Evolutionary conservation across 1,284 basidiomycete genomes (phyloP).

Genomic region (Sporisorium iseilematis-ciliati): DNA sequence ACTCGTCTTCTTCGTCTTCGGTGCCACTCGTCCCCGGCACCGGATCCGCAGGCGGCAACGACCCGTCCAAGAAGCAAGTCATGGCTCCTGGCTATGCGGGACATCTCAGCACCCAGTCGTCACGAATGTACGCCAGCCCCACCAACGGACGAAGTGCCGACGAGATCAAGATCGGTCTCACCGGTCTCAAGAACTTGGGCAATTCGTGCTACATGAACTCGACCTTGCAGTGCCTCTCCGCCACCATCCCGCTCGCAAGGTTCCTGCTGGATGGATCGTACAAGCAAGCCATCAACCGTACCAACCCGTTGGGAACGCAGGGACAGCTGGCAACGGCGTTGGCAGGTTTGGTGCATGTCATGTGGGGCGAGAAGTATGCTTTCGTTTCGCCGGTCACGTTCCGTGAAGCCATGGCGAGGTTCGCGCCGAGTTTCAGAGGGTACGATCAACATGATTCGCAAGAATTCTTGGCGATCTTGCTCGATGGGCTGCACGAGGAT

Average conservation of each 20-base stretch:
- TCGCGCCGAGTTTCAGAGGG: constrained; percentile 63
- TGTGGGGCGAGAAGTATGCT: constrained; percentile 89
- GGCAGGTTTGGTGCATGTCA: constrained; percentile 82
- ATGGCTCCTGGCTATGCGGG: constrained; percentile 48
- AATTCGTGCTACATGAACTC: constrained; percentile 70
- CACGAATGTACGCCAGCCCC: constrained; percentile 38
- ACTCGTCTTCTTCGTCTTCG: constrained; percentile 4
- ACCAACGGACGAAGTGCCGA: constrained; percentile 40
- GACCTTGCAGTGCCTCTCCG: constrained; percentile 67
- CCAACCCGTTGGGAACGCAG: constrained; percentile 89
- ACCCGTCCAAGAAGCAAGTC: constrained; percentile 46
- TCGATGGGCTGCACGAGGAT: constrained; percentile 59
- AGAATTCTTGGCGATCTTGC: constrained; percentile 58
- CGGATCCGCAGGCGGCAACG: constrained; percentile 39
- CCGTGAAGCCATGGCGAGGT: constrained; percentile 76
- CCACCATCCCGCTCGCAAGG: constrained; percentile 63
- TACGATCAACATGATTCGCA: constrained; percentile 65
- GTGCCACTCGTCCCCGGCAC: constrained; percentile 22
- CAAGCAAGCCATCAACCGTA: constrained; percentile 86
- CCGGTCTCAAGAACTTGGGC: constrained; percentile 68
- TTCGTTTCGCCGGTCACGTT: constrained; percentile 88
- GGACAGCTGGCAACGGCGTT: constrained; percentile 87
- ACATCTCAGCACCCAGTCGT: constrained; percentile 32
- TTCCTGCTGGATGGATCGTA: constrained; percentile 76
- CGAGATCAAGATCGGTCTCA: constrained; percentile 64